Evolutionary conservation across 345 rosid genomes (phyloP).

Genomic region (Citrus sinensis): DNA sequence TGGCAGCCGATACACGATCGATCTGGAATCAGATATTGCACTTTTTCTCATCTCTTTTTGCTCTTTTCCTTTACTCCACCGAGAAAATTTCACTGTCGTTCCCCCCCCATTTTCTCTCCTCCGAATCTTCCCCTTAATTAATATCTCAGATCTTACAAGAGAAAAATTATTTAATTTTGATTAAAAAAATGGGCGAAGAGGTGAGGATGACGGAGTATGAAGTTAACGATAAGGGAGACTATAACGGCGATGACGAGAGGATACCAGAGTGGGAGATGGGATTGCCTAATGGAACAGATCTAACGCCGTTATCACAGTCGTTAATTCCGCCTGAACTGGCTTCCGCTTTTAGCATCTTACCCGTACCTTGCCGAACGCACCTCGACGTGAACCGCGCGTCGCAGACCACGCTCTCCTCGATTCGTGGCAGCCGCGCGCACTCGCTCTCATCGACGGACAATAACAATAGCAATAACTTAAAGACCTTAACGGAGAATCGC

Average conservation of each 20-base stretch:
- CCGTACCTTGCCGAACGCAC: slow-evolving; percentile 46
- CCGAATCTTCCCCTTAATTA: slow-evolving; percentile 25
- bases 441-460: slow-evolving; percentile 30
- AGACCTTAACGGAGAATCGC: slow-evolving; percentile 24
- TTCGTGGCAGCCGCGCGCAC: slow-evolving; percentile 38
- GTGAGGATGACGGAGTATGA: slow-evolving; percentile 40
- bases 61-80: background rate
- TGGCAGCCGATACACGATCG: slow-evolving; percentile 36
- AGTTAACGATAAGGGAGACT: background rate
- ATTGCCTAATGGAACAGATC: slow-evolving; percentile 60
- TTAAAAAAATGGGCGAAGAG: slow-evolving; percentile 35
- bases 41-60: slow-evolving; percentile 32
- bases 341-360: slow-evolving; percentile 77
- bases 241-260: slow-evolving; percentile 50
- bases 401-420: slow-evolving; percentile 51
- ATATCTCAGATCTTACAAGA: background rate
- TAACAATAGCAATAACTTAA: slow-evolving; percentile 25
- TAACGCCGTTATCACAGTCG: slow-evolving; percentile 68
- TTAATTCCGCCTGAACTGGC: slow-evolving; percentile 77
- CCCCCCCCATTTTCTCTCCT: slow-evolving; percentile 8
- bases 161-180: background rate
- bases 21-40: slow-evolving; percentile 63
- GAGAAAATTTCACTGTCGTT: background rate
- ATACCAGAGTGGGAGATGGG: slow-evolving; percentile 88
- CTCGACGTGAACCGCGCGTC: slow-evolving; percentile 77